Evolutionary conservation across 2,329 filamentous ascomycete genomes (phyloP).

Genomic region (Epichloe brachyelytri): DNA sequence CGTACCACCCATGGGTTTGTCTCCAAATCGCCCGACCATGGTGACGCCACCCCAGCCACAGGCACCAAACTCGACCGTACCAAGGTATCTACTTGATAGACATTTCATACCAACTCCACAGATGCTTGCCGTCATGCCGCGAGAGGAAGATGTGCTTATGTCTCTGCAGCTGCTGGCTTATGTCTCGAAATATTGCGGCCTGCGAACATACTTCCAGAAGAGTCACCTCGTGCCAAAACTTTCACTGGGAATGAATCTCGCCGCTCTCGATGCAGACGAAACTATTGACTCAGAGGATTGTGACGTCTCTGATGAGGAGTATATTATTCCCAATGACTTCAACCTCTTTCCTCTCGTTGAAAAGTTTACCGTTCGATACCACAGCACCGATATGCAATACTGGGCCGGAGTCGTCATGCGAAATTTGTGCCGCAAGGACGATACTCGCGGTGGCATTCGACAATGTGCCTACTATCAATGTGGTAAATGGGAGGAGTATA

Average conservation of each 20-base stretch:
- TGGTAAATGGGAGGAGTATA: slow-evolving; percentile 95
- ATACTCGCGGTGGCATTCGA: slow-evolving; percentile 82
- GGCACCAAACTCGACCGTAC: slow-evolving; percentile 56
- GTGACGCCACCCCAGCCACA: slow-evolving; percentile 64
- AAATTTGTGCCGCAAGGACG: slow-evolving; percentile 95
- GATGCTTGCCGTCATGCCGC: slow-evolving; percentile 80
- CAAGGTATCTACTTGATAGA: slow-evolving; percentile 68
- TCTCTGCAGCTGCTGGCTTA: slow-evolving; percentile 93
- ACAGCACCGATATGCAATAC: slow-evolving; percentile 97
- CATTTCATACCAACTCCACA: slow-evolving; percentile 55
- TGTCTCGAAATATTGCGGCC: slow-evolving; percentile 96
- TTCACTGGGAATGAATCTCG: slow-evolving; percentile 76
- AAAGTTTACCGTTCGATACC: slow-evolving; percentile 92
- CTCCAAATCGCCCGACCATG: slow-evolving; percentile 57
- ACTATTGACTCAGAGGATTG: slow-evolving; percentile 26
- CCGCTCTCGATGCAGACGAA: slow-evolving; percentile 60
- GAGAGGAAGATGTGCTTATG: slow-evolving; percentile 97
- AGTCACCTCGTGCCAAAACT: slow-evolving; percentile 88
- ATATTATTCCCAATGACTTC: slow-evolving; percentile 82
- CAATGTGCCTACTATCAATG: slow-evolving; percentile 98
- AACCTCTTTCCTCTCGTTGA: slow-evolving; percentile 98
- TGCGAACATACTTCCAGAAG: slow-evolving; percentile 88
- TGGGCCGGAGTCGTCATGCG: slow-evolving; percentile 99
- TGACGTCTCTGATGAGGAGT: slow-evolving; percentile 68
- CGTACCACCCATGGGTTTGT: slow-evolving; percentile 57